Evolutionary conservation across 257 asterid species (phyloP).

Genomic region (Buddleja alternifolia): DNA sequence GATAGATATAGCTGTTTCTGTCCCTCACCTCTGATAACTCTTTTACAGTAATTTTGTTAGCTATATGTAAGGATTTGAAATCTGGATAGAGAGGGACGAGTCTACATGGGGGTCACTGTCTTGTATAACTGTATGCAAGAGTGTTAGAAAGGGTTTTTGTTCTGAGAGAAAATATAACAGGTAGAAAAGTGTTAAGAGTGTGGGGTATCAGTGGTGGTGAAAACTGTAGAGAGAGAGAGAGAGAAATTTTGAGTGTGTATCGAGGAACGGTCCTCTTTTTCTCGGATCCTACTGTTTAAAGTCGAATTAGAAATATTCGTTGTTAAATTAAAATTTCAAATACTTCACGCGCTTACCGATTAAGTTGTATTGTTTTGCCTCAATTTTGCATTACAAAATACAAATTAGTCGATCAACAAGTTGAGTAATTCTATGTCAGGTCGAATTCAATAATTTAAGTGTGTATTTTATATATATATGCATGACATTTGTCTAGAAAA

Average conservation of each 20-base stretch:
- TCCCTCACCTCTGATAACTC: no score
- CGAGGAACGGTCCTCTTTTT: not conserved
- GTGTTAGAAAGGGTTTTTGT: not conserved
- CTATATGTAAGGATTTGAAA: conserved; percentile 17
- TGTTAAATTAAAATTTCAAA: not conserved
- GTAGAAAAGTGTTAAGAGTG: not conserved
- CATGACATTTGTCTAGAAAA: no score
- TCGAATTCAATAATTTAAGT: no score
- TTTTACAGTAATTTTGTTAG: no score
- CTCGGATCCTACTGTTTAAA: not conserved
- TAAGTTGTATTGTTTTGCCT: not conserved
- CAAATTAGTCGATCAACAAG: no score
- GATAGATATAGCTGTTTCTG: not conserved
- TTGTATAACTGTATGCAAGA: not conserved
- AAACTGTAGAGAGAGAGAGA: no score
- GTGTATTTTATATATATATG: no score
- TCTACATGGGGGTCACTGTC: conserved; percentile 38
- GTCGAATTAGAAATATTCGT: not conserved
- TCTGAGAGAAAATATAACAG: not conserved
- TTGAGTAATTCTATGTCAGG: no score
- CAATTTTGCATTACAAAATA: no score
- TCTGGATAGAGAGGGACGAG: conserved; percentile 30
- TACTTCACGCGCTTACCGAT: conserved; percentile 10
- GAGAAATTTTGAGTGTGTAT: not conserved
- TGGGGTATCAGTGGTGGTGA: no score